Evolutionary conservation across 805 yeast species (phyloP), one percentile per base, ranked within the genome.

Genomic region (Yamadazyma sp.): DNA sequence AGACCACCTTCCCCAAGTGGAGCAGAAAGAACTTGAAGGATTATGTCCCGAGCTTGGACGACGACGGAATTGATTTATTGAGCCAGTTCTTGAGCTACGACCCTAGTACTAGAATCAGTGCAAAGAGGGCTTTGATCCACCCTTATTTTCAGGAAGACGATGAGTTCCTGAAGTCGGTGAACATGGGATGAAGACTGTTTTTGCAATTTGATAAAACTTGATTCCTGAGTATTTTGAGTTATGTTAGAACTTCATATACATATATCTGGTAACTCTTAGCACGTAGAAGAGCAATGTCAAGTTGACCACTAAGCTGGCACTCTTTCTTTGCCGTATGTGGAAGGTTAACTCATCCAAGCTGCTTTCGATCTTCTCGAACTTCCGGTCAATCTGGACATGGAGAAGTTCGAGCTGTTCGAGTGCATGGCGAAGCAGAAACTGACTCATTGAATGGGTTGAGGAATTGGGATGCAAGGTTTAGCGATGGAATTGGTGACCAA

Each of bases 1-100:
- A 89, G 63, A 80, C 91, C 32, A 84, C 95, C 13, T 88, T 90
- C 73, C 96, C 96, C 17, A 87, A 85, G 58, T 88, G 96, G 95
- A 62, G 73, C 29, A 80, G 82, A 53, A 85, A 80, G 61, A 77
- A 79, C 51, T 62, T 93, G 52, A 67, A 78, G n/a, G 75, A 73
- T 29, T 73, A 77, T 35, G 90, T 87, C 21, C 93, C 96, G 1
- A 75, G 79, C 9, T 71, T 93, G 42, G 96, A 90, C 60, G 67
- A 73, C 10, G 82, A 84, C 43, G 99, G 98, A 17, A 75, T 88
- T 42, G 93, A 90, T 54, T 70, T 93, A 45, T 72, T 93, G 49
- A 84, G 79, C 52, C 80, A 79, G 45, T 71, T 93, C 64, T 71
- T 93, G 45, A 80, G 84, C 5, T 93, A 87, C 61, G 99, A 93